Evolutionary conservation across 163 green algal species (phyloP).

Genomic region (Scenedesmus sp.): DNA sequence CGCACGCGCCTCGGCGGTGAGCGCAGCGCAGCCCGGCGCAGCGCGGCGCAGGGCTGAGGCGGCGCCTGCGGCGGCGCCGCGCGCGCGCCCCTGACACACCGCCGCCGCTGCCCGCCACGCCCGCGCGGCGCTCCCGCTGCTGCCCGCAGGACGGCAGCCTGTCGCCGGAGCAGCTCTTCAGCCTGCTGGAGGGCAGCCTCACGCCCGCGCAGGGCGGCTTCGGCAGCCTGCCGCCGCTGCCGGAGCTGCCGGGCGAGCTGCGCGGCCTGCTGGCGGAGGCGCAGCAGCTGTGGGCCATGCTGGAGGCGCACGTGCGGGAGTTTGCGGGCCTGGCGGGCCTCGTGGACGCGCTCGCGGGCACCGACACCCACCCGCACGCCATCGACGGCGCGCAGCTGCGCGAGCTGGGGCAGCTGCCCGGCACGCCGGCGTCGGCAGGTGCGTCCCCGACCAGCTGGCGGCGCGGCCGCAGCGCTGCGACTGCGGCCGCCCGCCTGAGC

Average conservation of each 20-base stretch:
- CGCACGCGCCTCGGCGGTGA: neutral
- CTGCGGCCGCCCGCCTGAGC: neutral
- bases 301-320: conserved; percentile 24
- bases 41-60: too few relatives aligned
- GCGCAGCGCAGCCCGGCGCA: neutral
- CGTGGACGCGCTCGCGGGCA: conserved; percentile 14
- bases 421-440: conserved; percentile 8
- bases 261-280: neutral
- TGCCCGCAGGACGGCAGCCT: neutral
- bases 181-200: conserved; percentile 3
- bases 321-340: conserved; percentile 8
- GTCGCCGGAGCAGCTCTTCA: conserved; percentile 1
- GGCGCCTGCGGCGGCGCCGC: neutral
- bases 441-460: neutral
- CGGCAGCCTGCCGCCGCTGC: neutral
- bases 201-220: neutral
- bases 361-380: conserved; percentile 39
- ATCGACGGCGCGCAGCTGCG: conserved; percentile 33
- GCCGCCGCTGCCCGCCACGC: neutral
- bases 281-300: conserved; percentile 16
- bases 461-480: neutral
- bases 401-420: neutral
- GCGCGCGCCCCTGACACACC: neutral
- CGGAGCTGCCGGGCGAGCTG: conserved; percentile 14
- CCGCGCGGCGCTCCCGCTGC: too few relatives aligned